These are phyloP conservation scores for Sisymbrium irio DNA, from an alignment of 345 rosid species.

Conservation along the genomic window DNA sequence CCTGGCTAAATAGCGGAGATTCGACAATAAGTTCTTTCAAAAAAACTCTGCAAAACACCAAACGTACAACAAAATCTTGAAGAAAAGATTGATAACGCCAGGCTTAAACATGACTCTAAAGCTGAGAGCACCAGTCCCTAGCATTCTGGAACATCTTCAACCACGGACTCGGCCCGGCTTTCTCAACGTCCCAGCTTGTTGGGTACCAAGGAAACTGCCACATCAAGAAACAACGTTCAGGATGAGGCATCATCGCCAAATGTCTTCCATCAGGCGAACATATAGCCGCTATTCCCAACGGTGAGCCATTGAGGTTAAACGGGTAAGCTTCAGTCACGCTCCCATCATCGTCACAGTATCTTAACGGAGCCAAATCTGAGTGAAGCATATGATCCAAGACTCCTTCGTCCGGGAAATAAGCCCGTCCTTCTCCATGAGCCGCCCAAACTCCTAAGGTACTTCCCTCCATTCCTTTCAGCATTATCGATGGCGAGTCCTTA, in stretches of 20 bases:
- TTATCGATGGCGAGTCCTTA: conserved; percentile 75
- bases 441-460: conserved; percentile 96
- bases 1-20: not conserved
- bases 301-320: conserved; percentile 92
- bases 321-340: conserved; percentile 79
- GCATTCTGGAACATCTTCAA: conserved; percentile 94
- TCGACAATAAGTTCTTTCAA: conserved; percentile 1
- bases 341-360: conserved; percentile 89
- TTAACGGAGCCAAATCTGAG: conserved; percentile 70
- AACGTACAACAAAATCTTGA: conserved; percentile 4
- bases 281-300: conserved; percentile 86
- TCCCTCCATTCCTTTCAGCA: conserved; percentile 96
- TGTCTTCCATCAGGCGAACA: conserved; percentile 97
- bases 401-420: conserved; percentile 87
- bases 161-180: conserved; percentile 95
- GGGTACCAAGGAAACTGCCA: conserved; percentile 99
- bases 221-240: conserved; percentile 97
- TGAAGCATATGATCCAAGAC: conserved; percentile 70
- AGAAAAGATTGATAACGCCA: not conserved
- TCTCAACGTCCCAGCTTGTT: conserved; percentile 71
- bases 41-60: conserved; percentile 7
- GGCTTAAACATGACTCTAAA: not conserved
- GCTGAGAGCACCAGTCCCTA: conserved; percentile 76
- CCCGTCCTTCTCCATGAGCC: conserved; percentile 95
- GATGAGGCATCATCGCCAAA: conserved; percentile 99